phyloP scores from a whole-genome alignment of 768 basidiomycete genomes.

The Cantharellus anzutake region DNA sequence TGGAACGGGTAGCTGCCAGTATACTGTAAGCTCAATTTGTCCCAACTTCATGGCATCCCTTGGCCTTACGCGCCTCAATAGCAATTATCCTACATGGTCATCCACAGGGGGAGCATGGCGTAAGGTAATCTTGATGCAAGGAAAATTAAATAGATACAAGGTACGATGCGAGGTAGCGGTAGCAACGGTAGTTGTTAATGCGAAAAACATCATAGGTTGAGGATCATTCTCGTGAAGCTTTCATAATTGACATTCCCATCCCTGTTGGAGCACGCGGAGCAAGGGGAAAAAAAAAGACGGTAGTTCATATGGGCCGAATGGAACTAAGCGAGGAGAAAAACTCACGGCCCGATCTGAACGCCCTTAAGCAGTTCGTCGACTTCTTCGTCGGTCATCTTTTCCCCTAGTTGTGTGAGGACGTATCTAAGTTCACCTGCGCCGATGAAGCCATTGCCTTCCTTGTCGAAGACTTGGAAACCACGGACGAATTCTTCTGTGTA shows the following conservation, averaged over 20 bases:
- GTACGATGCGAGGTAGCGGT: too few relatives aligned
- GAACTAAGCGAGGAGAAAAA: background rate
- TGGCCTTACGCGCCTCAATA: too few relatives aligned
- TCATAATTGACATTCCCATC: constrained; percentile 98
- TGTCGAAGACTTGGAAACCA: constrained; percentile 98
- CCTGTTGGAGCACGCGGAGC: constrained; percentile 22
- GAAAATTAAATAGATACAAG: too few relatives aligned
- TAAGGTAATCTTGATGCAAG: too few relatives aligned
- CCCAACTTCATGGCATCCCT: too few relatives aligned
- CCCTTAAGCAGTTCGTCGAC: constrained; percentile 96
- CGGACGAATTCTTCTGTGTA: constrained; percentile 89
- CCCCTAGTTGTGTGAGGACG: constrained; percentile 87
- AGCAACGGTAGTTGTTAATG: too few relatives aligned
- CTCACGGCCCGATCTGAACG: constrained; percentile 68
- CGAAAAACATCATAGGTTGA: constrained; percentile 41
- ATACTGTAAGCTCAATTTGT: too few relatives aligned
- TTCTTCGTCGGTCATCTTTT: constrained; percentile 96
- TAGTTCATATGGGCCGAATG: background rate
- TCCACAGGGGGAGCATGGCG: too few relatives aligned
- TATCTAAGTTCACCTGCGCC: constrained; percentile 85
- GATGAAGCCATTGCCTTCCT: constrained; percentile 77
- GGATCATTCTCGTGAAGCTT: constrained; percentile 86
- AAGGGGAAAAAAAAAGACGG: constrained; percentile 3
- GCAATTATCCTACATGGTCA: too few relatives aligned
- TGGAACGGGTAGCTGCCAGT: too few relatives aligned